Evolutionary conservation across 2,329 filamentous ascomycete species (phyloP).

Genomic region (Microcyclospora pomicola): DNA sequence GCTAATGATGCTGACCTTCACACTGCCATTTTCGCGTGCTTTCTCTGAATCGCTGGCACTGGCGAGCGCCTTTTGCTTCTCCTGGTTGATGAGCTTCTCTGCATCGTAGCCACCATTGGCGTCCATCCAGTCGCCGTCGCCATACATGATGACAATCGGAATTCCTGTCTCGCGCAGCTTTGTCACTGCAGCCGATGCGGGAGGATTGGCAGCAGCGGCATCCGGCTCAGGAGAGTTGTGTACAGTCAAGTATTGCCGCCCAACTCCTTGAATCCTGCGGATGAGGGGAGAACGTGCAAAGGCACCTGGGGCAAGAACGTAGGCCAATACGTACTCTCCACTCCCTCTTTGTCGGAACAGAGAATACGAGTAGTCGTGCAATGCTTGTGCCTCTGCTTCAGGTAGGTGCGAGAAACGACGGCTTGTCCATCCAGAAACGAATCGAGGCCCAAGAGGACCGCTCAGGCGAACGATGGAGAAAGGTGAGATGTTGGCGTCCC

Average conservation of each 20-base stretch:
- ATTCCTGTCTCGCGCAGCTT: constrained; percentile 48
- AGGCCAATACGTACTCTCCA: constrained; percentile 85
- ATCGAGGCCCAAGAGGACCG: constrained; percentile 76
- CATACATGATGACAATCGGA: constrained; percentile 88
- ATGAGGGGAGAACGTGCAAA: constrained; percentile 82
- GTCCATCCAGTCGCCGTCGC: constrained; percentile 99
- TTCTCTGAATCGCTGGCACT: constrained; percentile 52
- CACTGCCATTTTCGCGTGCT: constrained; percentile 59
- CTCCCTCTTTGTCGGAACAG: constrained; percentile 86
- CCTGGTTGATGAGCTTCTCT: constrained; percentile 61
- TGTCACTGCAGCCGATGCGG: constrained; percentile 3
- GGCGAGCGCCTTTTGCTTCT: constrained; percentile 45
- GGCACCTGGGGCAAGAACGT: constrained; percentile 84
- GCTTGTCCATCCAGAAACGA: constrained; percentile 90
- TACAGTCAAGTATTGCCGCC: constrained; percentile 47
- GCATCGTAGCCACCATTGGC: constrained; percentile 70
- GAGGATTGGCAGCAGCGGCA: constrained; percentile 9
- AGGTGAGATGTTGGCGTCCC: constrained; percentile 93
- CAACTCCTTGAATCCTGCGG: constrained; percentile 71
- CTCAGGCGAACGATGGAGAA: constrained; percentile 82
- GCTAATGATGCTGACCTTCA: constrained; percentile 66
- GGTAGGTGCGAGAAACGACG: constrained; percentile 85
- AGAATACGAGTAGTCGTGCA: constrained; percentile 89
- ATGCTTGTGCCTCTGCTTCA: constrained; percentile 59
- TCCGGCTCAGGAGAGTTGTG: constrained; percentile 18